A percentile compares a stretch with the other conserved stretches of the same genome.
These are phyloP conservation scores for Ustilago crameri DNA, from an alignment of 1,284 basidiomycete species.

Conservation along the genomic window DNA sequence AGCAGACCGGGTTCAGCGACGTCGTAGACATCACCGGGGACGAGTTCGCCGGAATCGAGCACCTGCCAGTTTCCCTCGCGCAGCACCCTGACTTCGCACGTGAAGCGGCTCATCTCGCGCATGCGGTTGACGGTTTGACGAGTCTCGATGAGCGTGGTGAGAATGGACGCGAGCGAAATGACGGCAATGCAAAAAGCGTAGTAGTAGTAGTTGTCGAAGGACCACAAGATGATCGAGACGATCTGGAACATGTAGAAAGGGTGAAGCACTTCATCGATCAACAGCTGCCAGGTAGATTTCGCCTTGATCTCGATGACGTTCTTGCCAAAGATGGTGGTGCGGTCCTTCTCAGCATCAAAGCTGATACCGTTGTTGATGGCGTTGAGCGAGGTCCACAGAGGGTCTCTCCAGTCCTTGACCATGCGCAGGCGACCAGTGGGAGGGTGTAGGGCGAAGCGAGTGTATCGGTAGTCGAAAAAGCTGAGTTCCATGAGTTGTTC, in stretches of 20 bases:
- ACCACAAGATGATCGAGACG: constrained; percentile 93
- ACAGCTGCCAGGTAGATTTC: constrained; percentile 82
- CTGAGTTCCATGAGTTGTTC: constrained; percentile 66
- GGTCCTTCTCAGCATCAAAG: constrained; percentile 60
- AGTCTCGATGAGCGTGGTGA: constrained; percentile 90
- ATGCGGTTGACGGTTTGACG: constrained; percentile 87
- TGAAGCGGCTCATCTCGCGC: constrained; percentile 95
- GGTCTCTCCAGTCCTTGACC: constrained; percentile 91
- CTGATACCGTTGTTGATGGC: constrained; percentile 54
- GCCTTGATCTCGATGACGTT: constrained; percentile 93
- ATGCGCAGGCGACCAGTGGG: constrained; percentile 83
- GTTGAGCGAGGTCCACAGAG: constrained; percentile 76
- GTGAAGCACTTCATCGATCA: constrained; percentile 77
- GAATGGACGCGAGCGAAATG: constrained; percentile 87
- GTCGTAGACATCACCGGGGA: constrained; percentile 93
- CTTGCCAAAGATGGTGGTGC: constrained; percentile 78
- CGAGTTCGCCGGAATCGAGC: constrained; percentile 81
- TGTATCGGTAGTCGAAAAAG: constrained; percentile 79
- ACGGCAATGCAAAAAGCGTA: constrained; percentile 97
- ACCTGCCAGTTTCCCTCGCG: constrained; percentile 73
- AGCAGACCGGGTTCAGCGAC: constrained; percentile 80
- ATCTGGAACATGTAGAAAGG: constrained; percentile 85
- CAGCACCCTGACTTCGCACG: constrained; percentile 81
- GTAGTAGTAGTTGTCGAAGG: constrained; percentile 88
- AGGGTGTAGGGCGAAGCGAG: constrained; percentile 87